Evolutionary conservation across 2,329 filamentous ascomycete species (phyloP).

Genomic region (Cladorrhinum sp.): DNA sequence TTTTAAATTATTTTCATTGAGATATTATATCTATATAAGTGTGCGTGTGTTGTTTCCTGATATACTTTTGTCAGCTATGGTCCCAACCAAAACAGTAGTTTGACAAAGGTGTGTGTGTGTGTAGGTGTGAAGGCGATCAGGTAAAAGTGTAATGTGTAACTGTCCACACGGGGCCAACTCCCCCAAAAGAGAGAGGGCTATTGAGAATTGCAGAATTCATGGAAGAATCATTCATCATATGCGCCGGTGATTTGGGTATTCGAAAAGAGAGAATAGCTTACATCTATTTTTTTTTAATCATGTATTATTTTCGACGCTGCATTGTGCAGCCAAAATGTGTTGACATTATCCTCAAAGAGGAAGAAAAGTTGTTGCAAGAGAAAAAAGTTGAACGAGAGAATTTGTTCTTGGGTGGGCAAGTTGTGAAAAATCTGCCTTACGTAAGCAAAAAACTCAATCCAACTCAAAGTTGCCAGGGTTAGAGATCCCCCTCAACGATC

Average conservation of each 20-base stretch:
- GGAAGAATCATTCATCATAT: constrained; percentile 32
- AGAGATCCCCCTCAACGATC: not conserved
- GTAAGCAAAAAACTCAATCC: not conserved
- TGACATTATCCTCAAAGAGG: not conserved
- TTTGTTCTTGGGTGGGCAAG: not conserved
- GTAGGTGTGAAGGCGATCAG: constrained; percentile 14
- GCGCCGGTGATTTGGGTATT: not conserved
- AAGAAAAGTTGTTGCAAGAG: not conserved
- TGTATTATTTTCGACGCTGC: not conserved
- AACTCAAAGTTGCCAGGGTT: not conserved
- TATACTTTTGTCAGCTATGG: constrained; percentile 11
- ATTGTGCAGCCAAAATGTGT: not conserved
- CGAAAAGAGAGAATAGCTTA: constrained; percentile 10
- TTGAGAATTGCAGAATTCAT: constrained; percentile 52
- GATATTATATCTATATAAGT: too few species aligned
- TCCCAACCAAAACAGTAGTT: not conserved
- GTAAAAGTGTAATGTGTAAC: constrained; percentile 20
- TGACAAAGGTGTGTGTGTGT: not conserved
- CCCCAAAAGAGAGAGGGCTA: constrained; percentile 14
- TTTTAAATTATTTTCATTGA: too few species aligned
- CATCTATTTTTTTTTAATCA: not conserved
- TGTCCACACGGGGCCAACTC: constrained; percentile 22
- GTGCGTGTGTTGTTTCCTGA: too few species aligned
- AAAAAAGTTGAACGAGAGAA: not conserved
- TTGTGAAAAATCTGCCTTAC: not conserved